Base-by-base conservation (phyloP, 306 rosid genomes). In the Psophocarpus tetragonolobus region DNA sequence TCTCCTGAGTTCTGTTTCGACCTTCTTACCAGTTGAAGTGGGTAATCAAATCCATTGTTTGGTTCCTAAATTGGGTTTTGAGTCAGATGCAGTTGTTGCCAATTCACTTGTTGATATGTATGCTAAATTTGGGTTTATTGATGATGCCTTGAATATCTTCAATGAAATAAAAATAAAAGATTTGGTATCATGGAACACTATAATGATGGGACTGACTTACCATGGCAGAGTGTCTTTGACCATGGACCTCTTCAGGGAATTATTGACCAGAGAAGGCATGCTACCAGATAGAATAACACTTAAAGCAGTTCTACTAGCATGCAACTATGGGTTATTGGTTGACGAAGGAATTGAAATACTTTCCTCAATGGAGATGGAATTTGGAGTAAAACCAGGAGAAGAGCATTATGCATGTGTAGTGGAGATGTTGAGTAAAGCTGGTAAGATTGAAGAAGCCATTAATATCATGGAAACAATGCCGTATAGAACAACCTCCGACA, bases 161-260 rank as follows among this genome's bases (percentile, higher is more conserved):
- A 60, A 50, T 7, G 60, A 81, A 61, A 76, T 78, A 87, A 69
- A 62, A 53, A 72, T 77, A 57, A 92, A 80, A 85, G 98, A 90
- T 84, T 84, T 91, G 84, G 84, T 89, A 70, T 82, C 92, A 45
- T 91, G 97, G 97, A 93, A 93, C 84, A 91, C 94, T 29, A 68
- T 91, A 69, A 84, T 91, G 82, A 80, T 53, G 84, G 98, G 96
- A 74, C 65, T 91, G 85, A 67, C 90, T 61, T 68, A 47, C 83
- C 87, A 90, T 81, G 94, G 92, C 30, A 81, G 73, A 53, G 83
- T 68, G 51, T 81, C 80, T 18, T 71, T 79, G 76, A 80, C 96
- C 73, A 45, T 91, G 53, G 73, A 81, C 39, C 73, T 81, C 62
- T 90, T 87, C 24, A 32, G 78, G 44, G 84, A 84, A 73, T 70